Base-by-base conservation (phyloP, 2,329 filamentous ascomycete genomes). In the Aspergillus intermedius region DNA sequence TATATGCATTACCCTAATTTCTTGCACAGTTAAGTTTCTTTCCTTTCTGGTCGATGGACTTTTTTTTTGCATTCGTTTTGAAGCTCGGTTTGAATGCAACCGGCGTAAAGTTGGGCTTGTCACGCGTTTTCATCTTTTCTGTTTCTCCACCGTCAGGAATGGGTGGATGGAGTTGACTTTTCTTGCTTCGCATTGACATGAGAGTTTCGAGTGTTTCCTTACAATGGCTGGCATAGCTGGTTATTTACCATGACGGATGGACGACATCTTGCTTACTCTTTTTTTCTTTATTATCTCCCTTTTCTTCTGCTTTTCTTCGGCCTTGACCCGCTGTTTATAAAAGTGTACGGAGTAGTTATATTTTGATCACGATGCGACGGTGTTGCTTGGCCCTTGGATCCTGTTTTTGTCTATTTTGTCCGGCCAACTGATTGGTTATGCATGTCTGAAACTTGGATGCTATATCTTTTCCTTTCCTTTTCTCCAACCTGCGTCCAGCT, bases 81-180 rank as follows among this genome's bases (percentile, higher is more conserved):
- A 41, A 40, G 41, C 41, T 54, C 51, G 39, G 48, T 35, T 42
- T 50, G 43, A 44, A 54, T 47, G 45, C 42, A 47, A 41, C 50
- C 47, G 49, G 53, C 56, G 54, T 54, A 54, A 48, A 32, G 34
- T 48, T 55, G 58, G 60, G 54, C 54, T 56, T 51, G 58, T 54
- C 57, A 60, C 63, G 63, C 61, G 58, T 62, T 60, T 49, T 37
- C 34, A n/a, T 37, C 17, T 10, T 60, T 56, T 53, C 41, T 52
- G 52, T 52, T 50, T 52, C 50, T 50, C 51, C 51, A 60, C 56
- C 58, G 55, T 55, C 53, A 55, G 56, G 55, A 47, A 55, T 60
- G 58, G 54, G 61, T 62, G 60, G 49, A 58, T 57, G 62, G 60
- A 60, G 57, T 60, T 66, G 42, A 19, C 37, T 40, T 54, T 50